Conservation (phyloP, 1,284 basidiomycete genomes). For the Stygiomarasmius scandens region DNA sequence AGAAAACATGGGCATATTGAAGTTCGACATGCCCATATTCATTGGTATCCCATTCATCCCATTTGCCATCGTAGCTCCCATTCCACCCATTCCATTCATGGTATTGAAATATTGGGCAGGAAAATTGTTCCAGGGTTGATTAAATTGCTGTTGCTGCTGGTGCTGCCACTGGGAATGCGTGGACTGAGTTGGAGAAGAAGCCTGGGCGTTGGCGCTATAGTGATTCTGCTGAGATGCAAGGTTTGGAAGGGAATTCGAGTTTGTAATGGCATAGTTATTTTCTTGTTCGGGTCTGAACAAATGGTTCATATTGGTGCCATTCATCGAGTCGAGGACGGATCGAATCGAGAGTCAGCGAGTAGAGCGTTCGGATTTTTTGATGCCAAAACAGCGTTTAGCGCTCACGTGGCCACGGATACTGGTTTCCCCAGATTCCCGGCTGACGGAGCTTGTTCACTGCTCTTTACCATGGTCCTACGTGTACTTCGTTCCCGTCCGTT, state of each 20-base stretch:
- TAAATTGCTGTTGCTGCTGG: conserved; percentile 14
- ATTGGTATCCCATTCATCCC: conserved; percentile 34
- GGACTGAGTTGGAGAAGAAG: conserved; percentile 9
- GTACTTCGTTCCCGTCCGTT: conserved; percentile 32
- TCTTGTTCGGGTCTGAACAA: conserved; percentile 9
- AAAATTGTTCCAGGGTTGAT: conserved; percentile 12
- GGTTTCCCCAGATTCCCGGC: background rate
- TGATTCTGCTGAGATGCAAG: conserved; percentile 20
- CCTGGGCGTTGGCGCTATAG: conserved; percentile 15
- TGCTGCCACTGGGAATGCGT: conserved; percentile 10
- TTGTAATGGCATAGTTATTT: conserved; percentile 34
- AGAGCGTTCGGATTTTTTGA: no score
- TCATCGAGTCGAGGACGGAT: no score
- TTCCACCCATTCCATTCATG: conserved; percentile 13
- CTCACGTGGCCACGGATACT: background rate
- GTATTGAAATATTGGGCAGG: conserved; percentile 27
- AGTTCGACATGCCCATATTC: conserved; percentile 24
- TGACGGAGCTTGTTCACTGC: conserved; percentile 6
- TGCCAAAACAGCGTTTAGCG: background rate
- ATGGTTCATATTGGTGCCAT: background rate
- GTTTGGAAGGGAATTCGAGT: conserved; percentile 34
- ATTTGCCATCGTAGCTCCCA: conserved; percentile 33
- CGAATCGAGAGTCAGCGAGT: no score
- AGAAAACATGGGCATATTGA: conserved; percentile 44
- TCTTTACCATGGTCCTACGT: conserved; percentile 36